Evolutionary conservation across 768 basidiomycete species (phyloP), one percentile per base, ranked within the genome.

Genomic region (Pleurotus eryngii): DNA sequence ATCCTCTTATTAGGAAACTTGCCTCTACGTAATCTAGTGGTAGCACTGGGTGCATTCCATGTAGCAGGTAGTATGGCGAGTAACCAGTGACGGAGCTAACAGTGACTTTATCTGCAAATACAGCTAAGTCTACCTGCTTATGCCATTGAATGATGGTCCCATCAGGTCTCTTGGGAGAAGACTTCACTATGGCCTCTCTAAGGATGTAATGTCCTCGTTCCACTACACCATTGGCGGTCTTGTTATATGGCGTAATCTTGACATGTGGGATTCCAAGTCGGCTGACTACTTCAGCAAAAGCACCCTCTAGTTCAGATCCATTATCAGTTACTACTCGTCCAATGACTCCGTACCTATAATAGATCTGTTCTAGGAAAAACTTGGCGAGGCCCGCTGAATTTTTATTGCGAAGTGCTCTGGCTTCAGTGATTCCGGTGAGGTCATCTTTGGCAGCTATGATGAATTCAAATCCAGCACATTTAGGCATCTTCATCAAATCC

Each of bases 191-290:
- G 0, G 68, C 68, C 55, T 75, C 70, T 14, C 74, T 40, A 4
- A 74, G 58, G 1, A 49, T 65, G 15, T 57, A 67, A 37, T 75
- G 74, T 15, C 68, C 63, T 14, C 66, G 54, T 65, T 76, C 72
- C 0, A 76, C 71, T 17, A 75, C 64, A 5, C 42, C 42, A 8
- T 43, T 43, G 15, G 42, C 42, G 4, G 15, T 15, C 42, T 43
- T 43, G 7, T 76, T 75, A 51, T 74, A 75, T 2, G 68, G 59
- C 1, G 67, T 72, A 11, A 75, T 72, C 1, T 58, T 26, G 42
- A 74, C 61, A 14, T 73, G 73, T 3, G 55, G 47, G 62, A 64
- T 47, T 47, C 46, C 46, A 4, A 62, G 20, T 12, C 51, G 15
- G 1, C 51, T 30, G 35, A 58, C 47, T 9, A 64, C 35, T 3